These are phyloP conservation scores for Aulographum hederae DNA, from an alignment of 2,329 filamentous ascomycete genomes.

Conservation along the genomic window DNA sequence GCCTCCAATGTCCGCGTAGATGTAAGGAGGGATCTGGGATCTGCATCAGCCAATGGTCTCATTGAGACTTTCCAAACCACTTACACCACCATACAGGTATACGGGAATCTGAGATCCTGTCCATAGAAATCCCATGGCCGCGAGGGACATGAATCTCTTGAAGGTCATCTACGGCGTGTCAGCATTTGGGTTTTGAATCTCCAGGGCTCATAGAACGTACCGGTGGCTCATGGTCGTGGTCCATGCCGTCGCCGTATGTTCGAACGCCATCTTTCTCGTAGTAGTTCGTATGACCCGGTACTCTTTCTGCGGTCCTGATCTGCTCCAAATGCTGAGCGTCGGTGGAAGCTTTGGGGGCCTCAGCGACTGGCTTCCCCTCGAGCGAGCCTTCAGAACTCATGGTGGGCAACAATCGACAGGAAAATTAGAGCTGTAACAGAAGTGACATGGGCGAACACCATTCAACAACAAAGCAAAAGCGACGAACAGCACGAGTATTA, in stretches of 20 bases:
- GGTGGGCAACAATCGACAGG: too few species aligned
- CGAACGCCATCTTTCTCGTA: slow-evolving; percentile 26
- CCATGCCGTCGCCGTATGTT: slow-evolving; percentile 27
- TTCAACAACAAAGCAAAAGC: too few species aligned
- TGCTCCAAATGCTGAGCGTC: slow-evolving; percentile 14
- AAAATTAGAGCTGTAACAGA: too few species aligned
- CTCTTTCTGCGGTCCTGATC: slow-evolving; percentile 6
- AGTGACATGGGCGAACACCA: too few species aligned
- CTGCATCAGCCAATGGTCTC: slow-evolving; percentile 1
- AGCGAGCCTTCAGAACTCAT: slow-evolving; percentile 2
- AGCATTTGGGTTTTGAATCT: background rate
- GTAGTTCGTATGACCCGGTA: slow-evolving; percentile 19
- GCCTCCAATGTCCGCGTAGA: slow-evolving; percentile 39
- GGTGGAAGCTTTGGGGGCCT: slow-evolving; percentile 4
- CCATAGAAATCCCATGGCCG: slow-evolving; percentile 38
- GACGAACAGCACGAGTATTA: too few species aligned
- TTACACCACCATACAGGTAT: slow-evolving; percentile 15
- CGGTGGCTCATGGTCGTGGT: slow-evolving; percentile 27
- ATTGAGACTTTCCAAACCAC: background rate
- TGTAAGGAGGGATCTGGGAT: slow-evolving; percentile 24
- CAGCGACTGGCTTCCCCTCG: background rate
- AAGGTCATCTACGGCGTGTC: slow-evolving; percentile 35
- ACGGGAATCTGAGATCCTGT: slow-evolving; percentile 38
- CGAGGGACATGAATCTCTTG: slow-evolving; percentile 29
- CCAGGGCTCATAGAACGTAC: slow-evolving; percentile 11